Conservation (phyloP, 768 basidiomycete species). For the Asterophora lycoperdoides region DNA sequence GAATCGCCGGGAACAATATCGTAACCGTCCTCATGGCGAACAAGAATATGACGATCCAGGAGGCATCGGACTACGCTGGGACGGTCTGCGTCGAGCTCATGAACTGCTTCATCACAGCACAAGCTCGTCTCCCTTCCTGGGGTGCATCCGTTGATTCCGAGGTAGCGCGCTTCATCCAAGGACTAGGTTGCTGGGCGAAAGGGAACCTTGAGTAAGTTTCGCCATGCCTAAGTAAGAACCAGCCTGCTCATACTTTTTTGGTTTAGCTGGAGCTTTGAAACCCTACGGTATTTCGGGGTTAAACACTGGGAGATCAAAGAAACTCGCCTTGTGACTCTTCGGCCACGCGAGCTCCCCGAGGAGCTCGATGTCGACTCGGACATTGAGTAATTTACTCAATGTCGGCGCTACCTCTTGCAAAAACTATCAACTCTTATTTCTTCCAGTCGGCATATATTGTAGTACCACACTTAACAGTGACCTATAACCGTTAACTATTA, state of each 20-base stretch:
- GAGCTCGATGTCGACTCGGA: constrained; percentile 37
- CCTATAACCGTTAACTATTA: not conserved
- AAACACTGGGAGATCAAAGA: constrained; percentile 47
- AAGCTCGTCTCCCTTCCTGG: constrained; percentile 45
- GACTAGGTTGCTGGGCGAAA: constrained; percentile 54
- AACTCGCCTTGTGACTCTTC: constrained; percentile 42
- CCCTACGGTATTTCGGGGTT: constrained; percentile 62
- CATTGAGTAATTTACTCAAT: constrained; percentile 27
- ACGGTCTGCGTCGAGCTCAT: constrained; percentile 46
- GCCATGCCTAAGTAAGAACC: not conserved
- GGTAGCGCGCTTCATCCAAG: constrained; percentile 49
- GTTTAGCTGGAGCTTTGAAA: constrained; percentile 63
- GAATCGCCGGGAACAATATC: constrained; percentile 62
- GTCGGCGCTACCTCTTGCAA: not conserved
- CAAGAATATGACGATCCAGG: constrained; percentile 49
- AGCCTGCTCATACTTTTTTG: constrained; percentile 14
- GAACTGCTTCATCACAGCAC: constrained; percentile 43
- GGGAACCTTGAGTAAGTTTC: constrained; percentile 52
- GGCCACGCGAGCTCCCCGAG: constrained; percentile 33
- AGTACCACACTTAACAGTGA: not conserved
- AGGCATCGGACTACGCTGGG: constrained; percentile 55
- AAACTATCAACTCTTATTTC: not conserved
- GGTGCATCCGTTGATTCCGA: constrained; percentile 44
- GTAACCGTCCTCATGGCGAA: constrained; percentile 64
- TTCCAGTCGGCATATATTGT: not conserved